A percentile compares a stretch with the other conserved stretches of the same genome.
These are phyloP conservation scores for Onygenales sp. DNA, from an alignment of 2,329 filamentous ascomycete species.

Conservation along the genomic window DNA sequence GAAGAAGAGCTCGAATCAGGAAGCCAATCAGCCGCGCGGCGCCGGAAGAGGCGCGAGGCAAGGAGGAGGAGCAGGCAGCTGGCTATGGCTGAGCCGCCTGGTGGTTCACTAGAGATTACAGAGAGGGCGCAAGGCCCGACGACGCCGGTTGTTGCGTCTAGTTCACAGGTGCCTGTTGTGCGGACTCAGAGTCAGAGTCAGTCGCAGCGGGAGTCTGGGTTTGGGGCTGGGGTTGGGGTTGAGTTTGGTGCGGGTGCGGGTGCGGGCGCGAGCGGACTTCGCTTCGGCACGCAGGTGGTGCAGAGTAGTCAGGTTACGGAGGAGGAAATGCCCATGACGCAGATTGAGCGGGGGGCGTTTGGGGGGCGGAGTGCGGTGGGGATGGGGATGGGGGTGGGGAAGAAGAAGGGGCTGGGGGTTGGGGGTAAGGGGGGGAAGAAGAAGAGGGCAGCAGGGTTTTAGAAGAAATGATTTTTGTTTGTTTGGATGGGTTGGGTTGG, in stretches of 20 bases:
- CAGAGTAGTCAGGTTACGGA: constrained; percentile 27
- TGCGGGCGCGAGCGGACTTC: not conserved
- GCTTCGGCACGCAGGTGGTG: constrained; percentile 3
- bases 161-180: not conserved
- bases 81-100: not conserved
- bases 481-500: not conserved
- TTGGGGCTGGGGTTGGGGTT: not conserved
- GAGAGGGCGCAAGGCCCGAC: too few relatives aligned
- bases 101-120: not conserved
- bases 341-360: constrained; percentile 29
- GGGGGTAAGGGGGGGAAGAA: constrained; percentile 26
- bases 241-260: not conserved
- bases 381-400: constrained; percentile 19
- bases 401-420: not conserved
- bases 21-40: not conserved
- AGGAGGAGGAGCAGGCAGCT: not conserved
- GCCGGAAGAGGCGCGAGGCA: constrained; percentile 7
- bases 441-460: constrained; percentile 33
- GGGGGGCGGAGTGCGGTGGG: constrained; percentile 23
- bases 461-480: not conserved
- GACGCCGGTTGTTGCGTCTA: not conserved
- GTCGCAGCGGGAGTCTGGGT: not conserved
- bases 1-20: constrained; percentile 6
- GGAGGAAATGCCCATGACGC: constrained; percentile 31
- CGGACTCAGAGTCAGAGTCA: not conserved